phyloP scores from a whole-genome alignment of 306 rosid species.

The Quercus parvula region DNA sequence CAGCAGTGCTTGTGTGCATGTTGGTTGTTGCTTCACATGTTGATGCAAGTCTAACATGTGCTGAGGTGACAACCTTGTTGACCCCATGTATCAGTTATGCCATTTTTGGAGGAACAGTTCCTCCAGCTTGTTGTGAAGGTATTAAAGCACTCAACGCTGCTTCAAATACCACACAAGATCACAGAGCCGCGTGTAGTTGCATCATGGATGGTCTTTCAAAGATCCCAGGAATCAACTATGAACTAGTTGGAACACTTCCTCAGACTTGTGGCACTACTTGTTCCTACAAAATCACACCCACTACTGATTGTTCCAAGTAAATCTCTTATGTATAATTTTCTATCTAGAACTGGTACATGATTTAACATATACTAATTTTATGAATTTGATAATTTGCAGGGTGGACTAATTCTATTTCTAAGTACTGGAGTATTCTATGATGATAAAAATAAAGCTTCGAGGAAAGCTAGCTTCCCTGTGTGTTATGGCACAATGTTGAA shows the following conservation, averaged over 20 bases:
- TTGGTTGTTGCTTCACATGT: not conserved
- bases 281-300: constrained; percentile 61
- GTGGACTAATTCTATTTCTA: constrained; percentile 18
- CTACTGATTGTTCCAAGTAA: constrained; percentile 59
- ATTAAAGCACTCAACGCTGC: constrained; percentile 44
- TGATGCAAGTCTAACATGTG: constrained; percentile 43
- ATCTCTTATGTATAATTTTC: not conserved
- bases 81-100: constrained; percentile 60
- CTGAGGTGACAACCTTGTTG: constrained; percentile 34
- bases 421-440: not conserved
- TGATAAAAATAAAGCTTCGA: not conserved
- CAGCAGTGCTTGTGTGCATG: constrained; percentile 22
- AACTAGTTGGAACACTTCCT: constrained; percentile 29
- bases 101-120: constrained; percentile 49
- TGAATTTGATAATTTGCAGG: constrained; percentile 36
- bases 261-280: constrained; percentile 40
- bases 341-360: not conserved
- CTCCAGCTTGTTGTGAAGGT: constrained; percentile 57
- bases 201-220: constrained; percentile 36
- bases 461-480: not conserved
- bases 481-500: not conserved
- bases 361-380: not conserved
- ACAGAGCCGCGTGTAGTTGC: constrained; percentile 52
- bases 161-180: constrained; percentile 28
- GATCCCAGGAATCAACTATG: constrained; percentile 50